These are phyloP conservation scores for Cytospora piceicola DNA, from an alignment of 2,329 filamentous ascomycete species.

Conservation along the genomic window DNA sequence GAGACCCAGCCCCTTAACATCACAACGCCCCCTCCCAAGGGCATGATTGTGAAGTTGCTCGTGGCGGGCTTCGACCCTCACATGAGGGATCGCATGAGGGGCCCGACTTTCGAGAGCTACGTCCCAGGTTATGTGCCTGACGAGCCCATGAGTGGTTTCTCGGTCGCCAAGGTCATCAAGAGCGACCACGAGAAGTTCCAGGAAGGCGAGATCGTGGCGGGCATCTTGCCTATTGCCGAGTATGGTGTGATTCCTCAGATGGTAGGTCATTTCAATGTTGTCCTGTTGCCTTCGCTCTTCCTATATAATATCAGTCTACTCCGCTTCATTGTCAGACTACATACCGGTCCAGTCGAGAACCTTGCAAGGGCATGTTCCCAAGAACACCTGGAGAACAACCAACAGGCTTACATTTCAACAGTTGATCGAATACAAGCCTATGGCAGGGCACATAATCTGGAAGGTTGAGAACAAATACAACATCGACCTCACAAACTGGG, in stretches of 20 bases:
- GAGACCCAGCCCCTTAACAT: conserved; percentile 22
- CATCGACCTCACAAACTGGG: conserved; percentile 63
- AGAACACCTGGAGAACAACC: background rate
- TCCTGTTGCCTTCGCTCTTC: no score
- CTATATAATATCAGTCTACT: no score
- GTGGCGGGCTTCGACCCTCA: conserved; percentile 29
- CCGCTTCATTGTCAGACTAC: no score
- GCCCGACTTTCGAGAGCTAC: conserved; percentile 27
- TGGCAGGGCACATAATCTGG: conserved; percentile 30
- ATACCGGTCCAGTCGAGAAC: no score
- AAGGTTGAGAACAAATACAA: conserved; percentile 69
- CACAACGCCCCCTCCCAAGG: conserved; percentile 25
- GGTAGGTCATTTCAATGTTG: conserved; percentile 20
- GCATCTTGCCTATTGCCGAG: conserved; percentile 60
- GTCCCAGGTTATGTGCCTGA: conserved; percentile 22
- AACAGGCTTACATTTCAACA: background rate
- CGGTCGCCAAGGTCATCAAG: conserved; percentile 27
- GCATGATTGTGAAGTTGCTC: conserved; percentile 26
- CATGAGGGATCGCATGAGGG: conserved; percentile 30
- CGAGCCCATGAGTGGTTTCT: conserved; percentile 27
- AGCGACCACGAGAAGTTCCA: conserved; percentile 24
- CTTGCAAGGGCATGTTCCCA: no score
- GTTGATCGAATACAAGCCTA: conserved; percentile 24
- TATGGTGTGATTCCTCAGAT: conserved; percentile 58
- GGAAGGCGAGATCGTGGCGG: conserved; percentile 62